Evolutionary conservation across 192 early-diverging fungal species (phyloP), one percentile per base, ranked within the genome.

Genomic region (Borealophlyctis nickersoniae): DNA sequence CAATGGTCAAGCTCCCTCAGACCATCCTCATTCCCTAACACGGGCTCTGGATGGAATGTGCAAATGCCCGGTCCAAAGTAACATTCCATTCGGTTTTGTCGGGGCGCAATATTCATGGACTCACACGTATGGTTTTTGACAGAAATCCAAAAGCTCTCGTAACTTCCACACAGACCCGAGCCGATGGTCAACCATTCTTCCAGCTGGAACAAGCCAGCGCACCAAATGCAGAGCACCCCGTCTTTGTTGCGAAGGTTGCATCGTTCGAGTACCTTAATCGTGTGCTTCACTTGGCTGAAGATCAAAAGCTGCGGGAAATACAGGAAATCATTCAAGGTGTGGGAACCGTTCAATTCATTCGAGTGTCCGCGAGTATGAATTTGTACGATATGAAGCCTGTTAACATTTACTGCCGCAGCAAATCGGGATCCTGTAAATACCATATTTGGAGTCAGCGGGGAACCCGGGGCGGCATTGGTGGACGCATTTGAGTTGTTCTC

Each of bases 251-350:
- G 0, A 62, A 63, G 34, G 82, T 77, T 3, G 22, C 52, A 1
- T 72, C 69, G 14, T 78, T 84, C 36, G 82, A 84, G 28, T 49
- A 60, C 19, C 63, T 84, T 2, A 59, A 79, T 48, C 62, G 70
- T 1, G 69, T 71, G 4, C 69, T 80, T 19, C 60, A 74, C 36
- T 50, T 77, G 16, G 71, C 79, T 14, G 73, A 76, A 9, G 82
- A 84, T 4, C 60, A 73, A 33, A 76, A 74, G 51, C 63, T 81
- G 24, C 54, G 49, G 2, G 82, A 84, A 54, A 31, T 81, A 29
- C 82, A 84, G 62, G 72, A 65, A 3, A 77, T 84, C 51, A 56
- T 83, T 24, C 71, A 81, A 77, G 75, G 80, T 82, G 27, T 24
- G 32, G 24, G 0, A 29, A 35, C 36, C 35, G 29, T 35, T 22